A percentile compares a stretch with the other conserved stretches of the same genome.
phyloP scores from a whole-genome alignment of 2,329 filamentous ascomycete genomes.

The Cercospora sp. region DNA sequence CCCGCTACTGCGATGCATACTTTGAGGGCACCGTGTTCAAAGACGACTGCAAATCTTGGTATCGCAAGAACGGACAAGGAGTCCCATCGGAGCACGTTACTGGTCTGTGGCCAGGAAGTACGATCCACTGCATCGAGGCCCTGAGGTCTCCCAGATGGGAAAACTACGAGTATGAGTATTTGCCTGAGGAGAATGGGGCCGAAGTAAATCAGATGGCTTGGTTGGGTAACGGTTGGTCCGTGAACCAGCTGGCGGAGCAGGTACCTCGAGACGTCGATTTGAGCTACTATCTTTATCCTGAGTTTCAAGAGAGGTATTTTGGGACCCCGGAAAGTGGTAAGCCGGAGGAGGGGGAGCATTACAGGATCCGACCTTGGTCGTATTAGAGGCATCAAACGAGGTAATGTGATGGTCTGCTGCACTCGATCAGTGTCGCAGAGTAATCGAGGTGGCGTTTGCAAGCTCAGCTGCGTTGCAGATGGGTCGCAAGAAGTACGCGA shows the following conservation, averaged over 20 bases:
- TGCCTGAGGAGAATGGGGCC: conserved; percentile 34
- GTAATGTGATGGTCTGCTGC: neutral
- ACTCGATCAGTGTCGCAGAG: neutral
- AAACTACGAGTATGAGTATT: conserved; percentile 58
- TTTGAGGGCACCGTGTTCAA: conserved; percentile 47
- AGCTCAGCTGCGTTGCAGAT: neutral
- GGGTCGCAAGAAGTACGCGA: neutral
- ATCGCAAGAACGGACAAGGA: conserved; percentile 20
- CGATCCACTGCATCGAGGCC: conserved; percentile 59
- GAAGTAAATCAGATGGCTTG: conserved; percentile 59
- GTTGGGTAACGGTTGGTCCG: conserved; percentile 68
- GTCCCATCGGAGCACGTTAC: conserved; percentile 42
- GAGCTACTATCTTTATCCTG: conserved; percentile 46
- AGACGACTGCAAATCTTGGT: conserved; percentile 24
- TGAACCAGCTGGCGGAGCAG: conserved; percentile 54
- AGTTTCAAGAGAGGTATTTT: conserved; percentile 40
- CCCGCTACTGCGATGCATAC: conserved; percentile 50
- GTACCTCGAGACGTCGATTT: conserved; percentile 39
- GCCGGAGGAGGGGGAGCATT: conserved; percentile 45
- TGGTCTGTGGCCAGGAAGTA: conserved; percentile 25
- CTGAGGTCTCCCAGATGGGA: conserved; percentile 60
- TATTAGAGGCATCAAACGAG: conserved; percentile 21
- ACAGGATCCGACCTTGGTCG: conserved; percentile 41
- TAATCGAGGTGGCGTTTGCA: neutral
- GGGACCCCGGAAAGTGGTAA: conserved; percentile 36